These are phyloP conservation scores for Pythium phragmiticola DNA, from an alignment of 352 stramenopile genomes.

Conservation along the genomic window DNA sequence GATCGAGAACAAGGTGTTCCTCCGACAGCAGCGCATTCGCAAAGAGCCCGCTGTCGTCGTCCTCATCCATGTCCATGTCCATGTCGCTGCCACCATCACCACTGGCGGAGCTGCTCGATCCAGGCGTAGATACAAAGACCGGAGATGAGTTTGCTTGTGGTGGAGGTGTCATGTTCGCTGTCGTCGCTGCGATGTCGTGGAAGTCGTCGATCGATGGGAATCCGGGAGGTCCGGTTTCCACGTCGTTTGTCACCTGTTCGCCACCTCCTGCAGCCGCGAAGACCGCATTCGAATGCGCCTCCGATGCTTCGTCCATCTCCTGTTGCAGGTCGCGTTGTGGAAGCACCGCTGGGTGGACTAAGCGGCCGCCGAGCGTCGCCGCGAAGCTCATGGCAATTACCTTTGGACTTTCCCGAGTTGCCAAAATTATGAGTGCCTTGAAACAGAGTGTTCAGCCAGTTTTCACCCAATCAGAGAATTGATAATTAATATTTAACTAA, in stretches of 20 bases:
- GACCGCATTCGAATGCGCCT: background rate
- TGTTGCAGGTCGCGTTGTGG: background rate
- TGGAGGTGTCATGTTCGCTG: background rate
- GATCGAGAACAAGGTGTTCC: conserved; percentile 17
- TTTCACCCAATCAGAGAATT: background rate
- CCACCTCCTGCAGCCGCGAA: background rate
- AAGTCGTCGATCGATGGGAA: background rate
- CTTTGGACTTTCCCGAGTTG: background rate
- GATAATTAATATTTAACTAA: conserved; percentile 5
- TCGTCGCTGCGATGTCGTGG: background rate
- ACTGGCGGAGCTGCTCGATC: background rate
- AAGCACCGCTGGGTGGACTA: background rate
- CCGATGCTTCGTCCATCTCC: background rate
- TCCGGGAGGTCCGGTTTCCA: background rate
- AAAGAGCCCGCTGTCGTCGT: conserved; percentile 14
- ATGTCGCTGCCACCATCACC: conserved; percentile 4
- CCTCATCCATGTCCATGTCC: conserved; percentile 9
- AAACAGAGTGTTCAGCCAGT: background rate
- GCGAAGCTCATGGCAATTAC: background rate
- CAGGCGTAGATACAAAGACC: background rate
- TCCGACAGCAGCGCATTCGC: conserved; percentile 7
- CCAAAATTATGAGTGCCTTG: background rate
- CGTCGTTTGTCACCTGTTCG: background rate
- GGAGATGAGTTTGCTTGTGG: background rate
- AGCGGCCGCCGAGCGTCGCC: background rate